Percentiles rank a stretch among this genome's conserved stretches.
These are phyloP conservation scores for Symbiodinium pilosum DNA, from an alignment of 73 alveolate genomes.

Conservation along the genomic window DNA sequence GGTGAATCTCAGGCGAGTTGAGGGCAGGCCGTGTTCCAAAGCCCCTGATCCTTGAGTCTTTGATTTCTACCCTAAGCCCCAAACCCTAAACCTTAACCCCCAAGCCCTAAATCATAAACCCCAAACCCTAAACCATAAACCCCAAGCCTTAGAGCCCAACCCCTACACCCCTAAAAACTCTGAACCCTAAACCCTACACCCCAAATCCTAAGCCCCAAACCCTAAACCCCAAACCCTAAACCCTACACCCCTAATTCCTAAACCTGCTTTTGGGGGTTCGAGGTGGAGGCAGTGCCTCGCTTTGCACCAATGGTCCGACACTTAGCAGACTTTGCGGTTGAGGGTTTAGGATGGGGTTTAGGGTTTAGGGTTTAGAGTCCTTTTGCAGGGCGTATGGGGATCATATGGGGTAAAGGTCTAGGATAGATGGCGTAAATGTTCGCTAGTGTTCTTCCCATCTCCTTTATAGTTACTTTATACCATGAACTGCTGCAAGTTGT, in stretches of 20 bases:
- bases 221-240: not conserved
- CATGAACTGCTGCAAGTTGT: too few relatives aligned
- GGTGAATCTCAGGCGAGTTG: too few relatives aligned
- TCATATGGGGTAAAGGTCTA: too few relatives aligned
- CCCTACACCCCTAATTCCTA: not conserved
- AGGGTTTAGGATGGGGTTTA: not conserved
- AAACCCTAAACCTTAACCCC: not conserved
- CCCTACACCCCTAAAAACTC: not conserved
- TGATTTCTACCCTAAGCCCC: not conserved
- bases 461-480: too few relatives aligned
- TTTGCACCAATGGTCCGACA: too few relatives aligned
- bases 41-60: not conserved
- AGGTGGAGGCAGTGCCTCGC: constrained; percentile 89
- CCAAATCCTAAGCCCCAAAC: not conserved
- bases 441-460: too few relatives aligned
- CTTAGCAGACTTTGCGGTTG: too few relatives aligned
- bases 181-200: not conserved
- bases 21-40: not conserved
- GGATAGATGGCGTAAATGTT: too few relatives aligned
- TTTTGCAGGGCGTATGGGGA: not conserved
- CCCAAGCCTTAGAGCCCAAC: too few relatives aligned
- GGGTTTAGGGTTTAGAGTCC: not conserved
- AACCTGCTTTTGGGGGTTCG: not conserved
- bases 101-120: not conserved
- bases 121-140: too few relatives aligned